Percentiles rank a stretch among this genome's conserved stretches.
These are phyloP conservation scores for Wilcoxina mikolae DNA, from an alignment of 495 filamentous ascomycete genomes.

Conservation along the genomic window DNA sequence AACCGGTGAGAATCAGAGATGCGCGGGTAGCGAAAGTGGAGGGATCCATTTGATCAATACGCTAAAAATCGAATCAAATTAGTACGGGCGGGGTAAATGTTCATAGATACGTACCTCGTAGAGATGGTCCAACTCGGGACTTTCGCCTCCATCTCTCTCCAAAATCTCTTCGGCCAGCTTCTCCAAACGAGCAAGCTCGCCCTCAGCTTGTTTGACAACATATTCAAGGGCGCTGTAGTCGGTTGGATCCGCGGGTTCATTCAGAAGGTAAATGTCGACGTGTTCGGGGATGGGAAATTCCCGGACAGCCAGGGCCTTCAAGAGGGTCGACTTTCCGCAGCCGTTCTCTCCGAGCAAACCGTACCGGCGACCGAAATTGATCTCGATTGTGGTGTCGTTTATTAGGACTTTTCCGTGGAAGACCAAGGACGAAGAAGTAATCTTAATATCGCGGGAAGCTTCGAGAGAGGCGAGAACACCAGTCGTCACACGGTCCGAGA, in stretches of 20 bases:
- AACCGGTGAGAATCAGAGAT: conserved; percentile 92
- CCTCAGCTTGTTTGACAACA: conserved; percentile 91
- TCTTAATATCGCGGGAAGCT: conserved; percentile 83
- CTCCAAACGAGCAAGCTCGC: conserved; percentile 80
- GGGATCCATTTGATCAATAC: conserved; percentile 98
- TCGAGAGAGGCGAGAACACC: conserved; percentile 80
- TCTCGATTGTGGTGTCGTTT: conserved; percentile 79
- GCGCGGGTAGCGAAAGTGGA: conserved; percentile 98
- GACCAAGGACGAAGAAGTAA: conserved; percentile 79
- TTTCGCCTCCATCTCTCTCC: conserved; percentile 82
- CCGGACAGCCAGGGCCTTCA: conserved; percentile 85
- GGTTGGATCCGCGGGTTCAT: conserved; percentile 86
- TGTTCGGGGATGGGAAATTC: conserved; percentile 95
- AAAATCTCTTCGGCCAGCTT: conserved; percentile 76
- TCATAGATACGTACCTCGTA: conserved; percentile 59
- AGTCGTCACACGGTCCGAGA: conserved; percentile 96
- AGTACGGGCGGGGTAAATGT: not conserved
- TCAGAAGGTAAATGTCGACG: conserved; percentile 95
- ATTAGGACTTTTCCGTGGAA: conserved; percentile 97
- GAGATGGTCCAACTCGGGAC: conserved; percentile 77
- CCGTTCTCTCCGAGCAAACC: conserved; percentile 96
- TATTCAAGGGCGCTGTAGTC: conserved; percentile 88
- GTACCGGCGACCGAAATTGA: conserved; percentile 86
- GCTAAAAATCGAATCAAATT: conserved; percentile 42
- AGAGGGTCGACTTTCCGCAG: conserved; percentile 90